Conservation (phyloP, 768 basidiomycete genomes). For the Rhodotorula taiwanensis region DNA sequence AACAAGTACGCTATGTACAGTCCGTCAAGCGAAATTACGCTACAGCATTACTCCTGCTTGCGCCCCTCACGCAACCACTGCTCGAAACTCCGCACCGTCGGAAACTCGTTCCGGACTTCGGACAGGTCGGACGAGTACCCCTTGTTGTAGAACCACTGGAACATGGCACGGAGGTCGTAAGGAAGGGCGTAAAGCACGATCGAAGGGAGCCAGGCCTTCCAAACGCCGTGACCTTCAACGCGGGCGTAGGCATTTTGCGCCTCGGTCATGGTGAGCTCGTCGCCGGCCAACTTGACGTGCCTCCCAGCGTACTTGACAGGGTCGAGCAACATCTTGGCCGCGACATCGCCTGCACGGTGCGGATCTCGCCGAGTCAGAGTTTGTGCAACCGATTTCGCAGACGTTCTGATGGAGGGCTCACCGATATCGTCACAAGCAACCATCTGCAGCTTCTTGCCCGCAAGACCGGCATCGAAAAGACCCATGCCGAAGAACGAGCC, state of each 20-base stretch:
- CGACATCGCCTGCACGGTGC: constrained; percentile 33
- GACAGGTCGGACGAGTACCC: constrained; percentile 33
- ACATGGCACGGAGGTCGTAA: constrained; percentile 12
- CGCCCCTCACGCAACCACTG: constrained; percentile 28
- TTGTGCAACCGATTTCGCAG: too few species aligned
- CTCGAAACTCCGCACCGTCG: constrained; percentile 34
- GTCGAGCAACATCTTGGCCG: constrained; percentile 36
- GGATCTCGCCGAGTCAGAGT: too few species aligned
- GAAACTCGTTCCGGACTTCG: constrained; percentile 30
- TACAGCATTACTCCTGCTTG: neutral
- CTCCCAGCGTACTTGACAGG: constrained; percentile 29
- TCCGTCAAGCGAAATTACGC: too few species aligned
- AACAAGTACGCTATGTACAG: too few species aligned
- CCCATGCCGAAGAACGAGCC: constrained; percentile 34
- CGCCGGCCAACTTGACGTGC: constrained; percentile 30
- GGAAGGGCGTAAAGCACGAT: neutral
- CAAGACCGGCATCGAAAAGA: constrained; percentile 33
- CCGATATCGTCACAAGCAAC: constrained; percentile 41
- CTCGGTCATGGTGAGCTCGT: constrained; percentile 31
- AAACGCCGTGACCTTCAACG: constrained; percentile 25
- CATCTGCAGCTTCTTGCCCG: constrained; percentile 27
- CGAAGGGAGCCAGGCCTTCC: constrained; percentile 21
- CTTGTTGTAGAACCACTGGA: constrained; percentile 29
- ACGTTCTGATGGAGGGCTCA: too few species aligned
- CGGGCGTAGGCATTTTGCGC: constrained; percentile 18